A percentile compares a stretch with the other conserved stretches of the same genome.
Evolutionary conservation across 345 rosid genomes (phyloP).

Genomic region (Jatropha curcas): DNA sequence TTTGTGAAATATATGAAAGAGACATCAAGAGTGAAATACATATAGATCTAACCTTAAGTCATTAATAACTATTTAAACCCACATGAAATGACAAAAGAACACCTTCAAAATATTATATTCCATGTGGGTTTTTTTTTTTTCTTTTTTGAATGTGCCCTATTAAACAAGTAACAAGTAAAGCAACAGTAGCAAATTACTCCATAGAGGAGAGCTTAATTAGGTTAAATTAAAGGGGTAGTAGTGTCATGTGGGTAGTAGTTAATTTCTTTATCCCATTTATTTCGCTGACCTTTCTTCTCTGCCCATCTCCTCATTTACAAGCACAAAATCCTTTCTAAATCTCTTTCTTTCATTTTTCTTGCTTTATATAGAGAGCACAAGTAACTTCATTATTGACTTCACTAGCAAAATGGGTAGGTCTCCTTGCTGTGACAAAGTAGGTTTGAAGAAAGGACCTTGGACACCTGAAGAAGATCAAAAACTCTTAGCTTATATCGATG

Average conservation of each 20-base stretch:
- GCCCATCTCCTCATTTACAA: constrained; percentile 37
- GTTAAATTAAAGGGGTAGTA: constrained; percentile 15
- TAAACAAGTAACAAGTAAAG: background rate
- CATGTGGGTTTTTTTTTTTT: background rate
- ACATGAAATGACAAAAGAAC: constrained; percentile 3
- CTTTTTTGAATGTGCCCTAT: background rate
- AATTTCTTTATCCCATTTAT: constrained; percentile 41
- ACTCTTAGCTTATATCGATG: constrained; percentile 85
- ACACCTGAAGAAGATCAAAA: constrained; percentile 94
- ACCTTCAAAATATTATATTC: constrained; percentile 5
- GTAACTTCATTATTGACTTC: constrained; percentile 15
- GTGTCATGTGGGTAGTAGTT: constrained; percentile 22
- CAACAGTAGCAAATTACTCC: background rate
- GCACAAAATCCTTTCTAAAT: constrained; percentile 19
- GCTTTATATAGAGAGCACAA: constrained; percentile 27
- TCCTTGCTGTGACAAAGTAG: constrained; percentile 62
- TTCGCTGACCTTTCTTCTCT: constrained; percentile 44
- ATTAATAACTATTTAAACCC: constrained; percentile 5
- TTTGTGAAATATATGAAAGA: constrained; percentile 8
- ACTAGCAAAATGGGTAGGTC: constrained; percentile 24
- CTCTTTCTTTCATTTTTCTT: constrained; percentile 7
- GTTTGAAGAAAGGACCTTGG: constrained; percentile 97
- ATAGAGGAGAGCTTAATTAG: no score
- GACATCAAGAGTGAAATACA: constrained; percentile 8
- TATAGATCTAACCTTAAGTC: constrained; percentile 13